Evolutionary conservation across 2,329 filamentous ascomycete species (phyloP).

Genomic region (Epichloe sibirici): DNA sequence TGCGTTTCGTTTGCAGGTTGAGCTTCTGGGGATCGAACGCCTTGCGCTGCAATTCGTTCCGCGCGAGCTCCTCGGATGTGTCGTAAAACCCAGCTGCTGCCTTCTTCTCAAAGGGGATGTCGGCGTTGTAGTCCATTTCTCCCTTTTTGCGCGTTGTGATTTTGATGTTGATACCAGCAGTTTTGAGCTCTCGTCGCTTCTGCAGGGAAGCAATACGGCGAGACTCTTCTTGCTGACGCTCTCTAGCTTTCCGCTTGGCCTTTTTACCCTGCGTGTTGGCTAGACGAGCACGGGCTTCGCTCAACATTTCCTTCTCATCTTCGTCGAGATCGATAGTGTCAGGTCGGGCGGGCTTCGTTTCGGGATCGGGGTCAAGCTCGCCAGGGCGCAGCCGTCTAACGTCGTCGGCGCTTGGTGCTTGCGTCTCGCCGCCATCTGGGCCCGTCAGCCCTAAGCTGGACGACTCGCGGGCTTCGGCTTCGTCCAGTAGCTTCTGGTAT

Average conservation of each 20-base stretch:
- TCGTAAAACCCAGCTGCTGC: constrained; percentile 86
- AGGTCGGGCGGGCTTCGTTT: constrained; percentile 87
- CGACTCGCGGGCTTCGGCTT: constrained; percentile 82
- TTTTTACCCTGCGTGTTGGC: constrained; percentile 99
- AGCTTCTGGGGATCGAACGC: constrained; percentile 88
- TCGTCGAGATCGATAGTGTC: constrained; percentile 98
- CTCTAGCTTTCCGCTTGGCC: constrained; percentile 91
- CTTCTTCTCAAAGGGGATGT: constrained; percentile 94
- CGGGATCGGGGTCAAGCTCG: constrained; percentile 92
- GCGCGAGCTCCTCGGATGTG: constrained; percentile 66
- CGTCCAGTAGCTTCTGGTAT: constrained; percentile 91
- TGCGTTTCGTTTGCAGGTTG: constrained; percentile 82
- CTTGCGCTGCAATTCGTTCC: constrained; percentile 74
- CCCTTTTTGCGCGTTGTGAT: constrained; percentile 83
- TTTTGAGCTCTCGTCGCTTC: constrained; percentile 93
- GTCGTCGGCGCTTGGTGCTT: constrained; percentile 84
- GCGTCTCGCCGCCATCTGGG: constrained; percentile 73
- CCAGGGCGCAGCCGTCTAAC: constrained; percentile 80
- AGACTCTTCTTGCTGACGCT: constrained; percentile 91
- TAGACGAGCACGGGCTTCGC: constrained; percentile 87
- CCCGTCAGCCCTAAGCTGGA: constrained; percentile 75
- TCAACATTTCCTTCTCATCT: constrained; percentile 99
- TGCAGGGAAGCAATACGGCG: constrained; percentile 79
- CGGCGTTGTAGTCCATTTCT: constrained; percentile 99
- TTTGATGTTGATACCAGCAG: constrained; percentile 96